These are phyloP conservation scores for Tubosaeta sp. DNA, from an alignment of 768 basidiomycete species.

Conservation along the genomic window DNA sequence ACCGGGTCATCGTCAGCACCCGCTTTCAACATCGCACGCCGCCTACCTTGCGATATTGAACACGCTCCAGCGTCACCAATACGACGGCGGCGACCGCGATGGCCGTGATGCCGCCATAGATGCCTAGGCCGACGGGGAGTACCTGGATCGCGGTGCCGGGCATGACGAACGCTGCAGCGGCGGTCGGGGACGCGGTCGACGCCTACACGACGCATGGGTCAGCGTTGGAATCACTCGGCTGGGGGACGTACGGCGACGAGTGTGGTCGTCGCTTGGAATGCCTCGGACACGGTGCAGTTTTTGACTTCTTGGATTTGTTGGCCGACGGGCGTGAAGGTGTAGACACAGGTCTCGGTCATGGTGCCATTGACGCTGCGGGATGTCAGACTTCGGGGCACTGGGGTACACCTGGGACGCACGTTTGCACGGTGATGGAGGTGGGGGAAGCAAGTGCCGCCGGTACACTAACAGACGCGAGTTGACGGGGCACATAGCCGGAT, in stretches of 20 bases:
- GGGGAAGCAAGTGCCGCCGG: constrained; percentile 27
- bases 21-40: background rate
- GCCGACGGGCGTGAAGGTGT: constrained; percentile 53
- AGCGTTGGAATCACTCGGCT: constrained; percentile 5
- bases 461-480: constrained; percentile 16
- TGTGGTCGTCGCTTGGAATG: constrained; percentile 8
- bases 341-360: constrained; percentile 54
- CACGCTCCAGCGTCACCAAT: constrained; percentile 82
- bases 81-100: constrained; percentile 79
- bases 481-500: constrained; percentile 8
- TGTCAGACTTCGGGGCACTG: background rate
- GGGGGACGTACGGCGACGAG: constrained; percentile 10
- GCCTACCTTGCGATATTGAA: constrained; percentile 77
- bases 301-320: constrained; percentile 50
- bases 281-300: constrained; percentile 42
- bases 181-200: constrained; percentile 24
- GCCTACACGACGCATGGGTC: constrained; percentile 18
- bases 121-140: constrained; percentile 76
- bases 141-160: constrained; percentile 75
- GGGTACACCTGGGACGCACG: constrained; percentile 30
- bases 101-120: constrained; percentile 82
- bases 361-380: constrained; percentile 43
- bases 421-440: constrained; percentile 35
- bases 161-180: constrained; percentile 45
- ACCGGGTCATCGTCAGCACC: background rate